Conservation (phyloP, 257 asterid species). For the Forsythia viridissima region DNA sequence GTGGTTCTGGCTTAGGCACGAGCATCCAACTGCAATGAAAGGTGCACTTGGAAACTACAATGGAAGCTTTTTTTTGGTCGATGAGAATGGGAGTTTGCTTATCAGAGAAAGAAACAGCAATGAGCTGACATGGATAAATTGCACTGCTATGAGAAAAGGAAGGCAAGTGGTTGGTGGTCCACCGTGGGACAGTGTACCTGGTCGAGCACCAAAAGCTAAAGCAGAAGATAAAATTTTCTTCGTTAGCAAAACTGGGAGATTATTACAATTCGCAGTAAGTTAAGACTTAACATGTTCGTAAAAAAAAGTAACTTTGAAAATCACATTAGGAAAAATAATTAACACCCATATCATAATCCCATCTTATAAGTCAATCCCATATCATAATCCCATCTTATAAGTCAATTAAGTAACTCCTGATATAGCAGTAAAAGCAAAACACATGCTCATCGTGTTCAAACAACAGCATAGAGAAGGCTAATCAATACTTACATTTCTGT, state of each 20-base stretch:
- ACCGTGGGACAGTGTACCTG: slow-evolving; percentile 74
- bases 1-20: slow-evolving; percentile 84
- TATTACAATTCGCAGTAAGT: slow-evolving; percentile 71
- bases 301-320: neutral
- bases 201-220: slow-evolving; percentile 46
- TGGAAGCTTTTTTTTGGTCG: slow-evolving; percentile 74
- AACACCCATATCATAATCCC: too few relatives aligned
- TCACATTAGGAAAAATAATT: neutral
- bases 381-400: too few relatives aligned
- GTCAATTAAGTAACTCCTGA: too few relatives aligned
- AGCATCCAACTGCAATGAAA: slow-evolving; percentile 50
- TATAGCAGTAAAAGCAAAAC: too few relatives aligned
- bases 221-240: slow-evolving; percentile 70
- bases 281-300: neutral
- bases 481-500: neutral
- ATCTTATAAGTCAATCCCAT: too few relatives aligned
- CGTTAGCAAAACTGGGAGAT: slow-evolving; percentile 66
- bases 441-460: too few relatives aligned
- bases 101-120: slow-evolving; percentile 63
- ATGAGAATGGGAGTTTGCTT: slow-evolving; percentile 68
- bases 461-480: neutral
- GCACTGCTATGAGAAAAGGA: slow-evolving; percentile 78
- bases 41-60: slow-evolving; percentile 77
- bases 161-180: slow-evolving; percentile 67
- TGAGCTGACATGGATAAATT: slow-evolving; percentile 73